Conservation (phyloP, 2,329 filamentous ascomycete species). For the Cordyceps militaris region DNA sequence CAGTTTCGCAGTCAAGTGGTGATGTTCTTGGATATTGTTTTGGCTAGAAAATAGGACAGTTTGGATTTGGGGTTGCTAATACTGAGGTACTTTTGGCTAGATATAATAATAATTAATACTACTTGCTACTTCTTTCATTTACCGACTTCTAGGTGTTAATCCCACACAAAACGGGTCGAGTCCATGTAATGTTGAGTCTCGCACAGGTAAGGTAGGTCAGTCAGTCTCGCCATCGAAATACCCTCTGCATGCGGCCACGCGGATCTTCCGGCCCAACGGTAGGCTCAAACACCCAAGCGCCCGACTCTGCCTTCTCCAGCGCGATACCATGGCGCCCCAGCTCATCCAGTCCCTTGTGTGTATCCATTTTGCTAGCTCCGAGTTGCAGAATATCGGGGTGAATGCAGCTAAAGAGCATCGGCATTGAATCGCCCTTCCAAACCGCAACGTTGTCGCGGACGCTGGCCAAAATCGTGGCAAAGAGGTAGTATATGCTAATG, state of each 20-base stretch:
- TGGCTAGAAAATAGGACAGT: background rate
- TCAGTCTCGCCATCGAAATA: conserved; percentile 3
- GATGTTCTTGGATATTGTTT: background rate
- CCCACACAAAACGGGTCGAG: background rate
- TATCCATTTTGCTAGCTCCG: conserved; percentile 28
- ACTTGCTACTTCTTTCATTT: background rate
- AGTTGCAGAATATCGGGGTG: conserved; percentile 26
- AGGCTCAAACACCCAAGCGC: conserved; percentile 30
- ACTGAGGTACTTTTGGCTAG: conserved; percentile 4
- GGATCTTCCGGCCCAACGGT: conserved; percentile 1
- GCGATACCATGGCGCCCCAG: conserved; percentile 28
- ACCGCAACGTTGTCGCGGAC: conserved; percentile 29
- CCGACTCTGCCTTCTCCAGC: conserved; percentile 26
- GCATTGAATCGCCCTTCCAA: conserved; percentile 32
- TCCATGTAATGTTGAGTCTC: background rate
- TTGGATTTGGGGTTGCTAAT: background rate
- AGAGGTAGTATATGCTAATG: conserved; percentile 29
- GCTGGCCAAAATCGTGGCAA: conserved; percentile 28
- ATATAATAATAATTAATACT: conserved; percentile 1
- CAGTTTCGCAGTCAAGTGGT: conserved; percentile 2
- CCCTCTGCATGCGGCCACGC: background rate
- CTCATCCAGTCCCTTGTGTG: conserved; percentile 28
- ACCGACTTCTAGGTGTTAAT: background rate
- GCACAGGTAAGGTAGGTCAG: background rate
- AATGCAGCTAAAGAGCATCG: conserved; percentile 33